These are phyloP conservation scores for Fusarium camptoceras DNA, from an alignment of 2,329 filamentous ascomycete species.

Conservation along the genomic window DNA sequence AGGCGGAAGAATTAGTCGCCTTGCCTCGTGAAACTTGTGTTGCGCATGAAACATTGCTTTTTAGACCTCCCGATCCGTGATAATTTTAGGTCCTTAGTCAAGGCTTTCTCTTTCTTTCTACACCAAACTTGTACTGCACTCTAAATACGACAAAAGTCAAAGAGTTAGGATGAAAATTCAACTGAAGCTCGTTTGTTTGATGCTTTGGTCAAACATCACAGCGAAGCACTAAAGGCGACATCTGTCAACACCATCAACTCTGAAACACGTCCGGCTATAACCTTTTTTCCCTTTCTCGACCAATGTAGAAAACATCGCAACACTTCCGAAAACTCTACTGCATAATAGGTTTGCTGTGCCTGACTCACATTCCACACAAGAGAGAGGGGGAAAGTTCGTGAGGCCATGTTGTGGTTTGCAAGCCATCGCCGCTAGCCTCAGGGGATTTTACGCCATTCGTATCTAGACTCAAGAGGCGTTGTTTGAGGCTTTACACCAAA, in stretches of 20 bases:
- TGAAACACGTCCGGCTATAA: conserved; percentile 15
- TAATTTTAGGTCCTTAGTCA: not conserved
- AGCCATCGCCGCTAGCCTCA: conserved; percentile 43
- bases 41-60: conserved; percentile 12
- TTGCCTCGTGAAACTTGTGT: conserved; percentile 18
- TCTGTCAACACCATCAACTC: conserved; percentile 11
- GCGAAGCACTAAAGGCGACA: not conserved
- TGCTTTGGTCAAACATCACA: conserved; percentile 14
- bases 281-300: not conserved
- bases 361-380: conserved; percentile 16
- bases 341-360: conserved; percentile 1
- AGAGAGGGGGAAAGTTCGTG: conserved; percentile 11
- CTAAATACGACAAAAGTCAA: not conserved
- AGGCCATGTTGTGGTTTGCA: conserved; percentile 32
- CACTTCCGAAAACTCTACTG: not conserved
- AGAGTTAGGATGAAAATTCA: not conserved
- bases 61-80: not conserved
- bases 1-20: not conserved
- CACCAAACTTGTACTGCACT: not conserved
- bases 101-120: not conserved
- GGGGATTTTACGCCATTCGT: conserved; percentile 37
- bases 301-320: not conserved
- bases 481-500: conserved; percentile 31
- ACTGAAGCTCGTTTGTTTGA: conserved; percentile 13
- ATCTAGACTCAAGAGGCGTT: conserved; percentile 36